Evolutionary conservation across 2,329 filamentous ascomycete genomes (phyloP).

Genomic region (Pseudogymnoascus sp.): DNA sequence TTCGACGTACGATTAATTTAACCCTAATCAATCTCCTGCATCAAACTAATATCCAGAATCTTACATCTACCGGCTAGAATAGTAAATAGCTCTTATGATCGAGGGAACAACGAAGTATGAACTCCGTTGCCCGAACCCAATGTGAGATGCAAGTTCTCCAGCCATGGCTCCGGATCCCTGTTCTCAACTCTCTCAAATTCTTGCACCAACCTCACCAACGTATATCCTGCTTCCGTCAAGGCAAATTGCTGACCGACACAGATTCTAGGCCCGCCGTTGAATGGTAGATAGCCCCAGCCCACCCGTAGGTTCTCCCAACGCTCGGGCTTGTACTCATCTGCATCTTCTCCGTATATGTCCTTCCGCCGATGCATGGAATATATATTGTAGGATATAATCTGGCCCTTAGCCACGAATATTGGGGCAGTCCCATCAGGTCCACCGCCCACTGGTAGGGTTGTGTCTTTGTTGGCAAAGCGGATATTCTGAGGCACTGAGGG

Average conservation of each 20-base stretch:
- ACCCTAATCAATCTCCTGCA: background rate
- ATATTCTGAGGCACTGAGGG: constrained; percentile 49
- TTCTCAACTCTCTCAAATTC: constrained; percentile 28
- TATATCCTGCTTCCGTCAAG: constrained; percentile 31
- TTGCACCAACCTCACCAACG: constrained; percentile 30
- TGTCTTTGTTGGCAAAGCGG: constrained; percentile 42
- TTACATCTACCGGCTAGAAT: background rate
- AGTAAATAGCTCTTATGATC: background rate
- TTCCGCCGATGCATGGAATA: constrained; percentile 27
- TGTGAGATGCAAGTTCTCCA: constrained; percentile 20
- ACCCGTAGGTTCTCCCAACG: constrained; percentile 34
- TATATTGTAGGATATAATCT: constrained; percentile 21
- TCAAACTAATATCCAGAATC: background rate
- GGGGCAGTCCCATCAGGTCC: constrained; percentile 29
- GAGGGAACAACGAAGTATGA: constrained; percentile 15
- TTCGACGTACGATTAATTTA: background rate
- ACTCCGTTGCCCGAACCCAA: constrained; percentile 19
- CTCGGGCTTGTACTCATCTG: constrained; percentile 30
- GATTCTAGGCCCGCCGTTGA: constrained; percentile 33
- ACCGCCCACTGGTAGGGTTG: constrained; percentile 31
- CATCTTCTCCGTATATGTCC: constrained; percentile 31
- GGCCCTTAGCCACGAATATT: constrained; percentile 28
- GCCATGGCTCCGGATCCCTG: constrained; percentile 21
- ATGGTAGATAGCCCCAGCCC: constrained; percentile 35
- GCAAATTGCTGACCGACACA: constrained; percentile 34